Conservation (phyloP, 495 filamentous ascomycete genomes). For the Penicillium diatomitis region DNA sequence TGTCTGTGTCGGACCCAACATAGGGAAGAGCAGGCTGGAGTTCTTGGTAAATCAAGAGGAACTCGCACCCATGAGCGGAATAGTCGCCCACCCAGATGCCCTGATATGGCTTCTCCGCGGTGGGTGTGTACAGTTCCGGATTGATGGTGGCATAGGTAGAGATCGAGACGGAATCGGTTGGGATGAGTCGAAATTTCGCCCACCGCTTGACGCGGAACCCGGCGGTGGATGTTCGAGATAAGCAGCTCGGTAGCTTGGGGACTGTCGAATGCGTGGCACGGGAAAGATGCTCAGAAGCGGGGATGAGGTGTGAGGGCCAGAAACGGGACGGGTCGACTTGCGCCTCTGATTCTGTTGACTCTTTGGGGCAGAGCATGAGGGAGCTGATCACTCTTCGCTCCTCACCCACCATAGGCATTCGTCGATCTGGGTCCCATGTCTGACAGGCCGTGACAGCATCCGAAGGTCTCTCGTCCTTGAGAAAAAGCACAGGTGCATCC, state of each 20-base stretch:
- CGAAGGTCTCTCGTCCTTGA: conserved; percentile 31
- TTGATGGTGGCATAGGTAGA: conserved; percentile 71
- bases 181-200: conserved; percentile 43
- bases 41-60: conserved; percentile 73
- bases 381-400: conserved; percentile 36
- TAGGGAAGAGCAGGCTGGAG: conserved; percentile 30
- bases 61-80: conserved; percentile 79
- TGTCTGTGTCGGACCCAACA: neutral
- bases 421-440: conserved; percentile 24
- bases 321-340: conserved; percentile 32
- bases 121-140: conserved; percentile 63
- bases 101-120: conserved; percentile 66
- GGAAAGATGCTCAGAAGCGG: conserved; percentile 35
- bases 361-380: conserved; percentile 35
- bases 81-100: conserved; percentile 94
- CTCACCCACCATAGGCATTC: conserved; percentile 47
- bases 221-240: conserved; percentile 48
- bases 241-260: conserved; percentile 24
- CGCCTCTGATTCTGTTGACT: conserved; percentile 15
- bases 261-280: conserved; percentile 21
- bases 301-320: conserved; percentile 72
- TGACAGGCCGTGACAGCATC: conserved; percentile 16
- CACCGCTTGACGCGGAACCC: conserved; percentile 69
- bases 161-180: conserved; percentile 50
- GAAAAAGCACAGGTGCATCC: conserved; percentile 59